Conservation (phyloP, 768 basidiomycete genomes). For the Neoboletus subvelutipes region DNA sequence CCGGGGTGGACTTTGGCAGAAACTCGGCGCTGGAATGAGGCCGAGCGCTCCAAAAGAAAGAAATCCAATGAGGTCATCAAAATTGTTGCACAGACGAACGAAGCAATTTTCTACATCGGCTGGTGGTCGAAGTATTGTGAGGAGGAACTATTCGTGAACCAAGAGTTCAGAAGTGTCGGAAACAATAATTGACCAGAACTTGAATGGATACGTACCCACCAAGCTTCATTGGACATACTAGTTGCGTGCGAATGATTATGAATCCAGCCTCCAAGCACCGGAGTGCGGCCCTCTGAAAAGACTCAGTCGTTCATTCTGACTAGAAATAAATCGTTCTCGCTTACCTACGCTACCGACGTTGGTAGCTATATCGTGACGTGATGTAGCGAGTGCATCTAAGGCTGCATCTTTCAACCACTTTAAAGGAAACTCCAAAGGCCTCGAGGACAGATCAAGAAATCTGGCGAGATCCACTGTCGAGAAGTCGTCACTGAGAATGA, state of each 20-base stretch:
- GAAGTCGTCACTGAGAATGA: conserved; percentile 34
- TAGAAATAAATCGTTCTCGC: not conserved
- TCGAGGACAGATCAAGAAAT: conserved; percentile 6
- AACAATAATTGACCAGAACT: not conserved
- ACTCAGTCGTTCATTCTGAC: not conserved
- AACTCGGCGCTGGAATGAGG: conserved; percentile 16
- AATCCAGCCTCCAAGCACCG: conserved; percentile 34
- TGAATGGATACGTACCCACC: conserved; percentile 29
- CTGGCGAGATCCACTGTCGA: conserved; percentile 20
- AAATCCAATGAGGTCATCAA: conserved; percentile 31
- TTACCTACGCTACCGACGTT: conserved; percentile 11
- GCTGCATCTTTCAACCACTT: conserved; percentile 30
- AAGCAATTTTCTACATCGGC: conserved; percentile 30
- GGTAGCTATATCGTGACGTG: conserved; percentile 5
- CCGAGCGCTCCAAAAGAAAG: conserved; percentile 27
- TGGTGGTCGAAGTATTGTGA: conserved; percentile 9
- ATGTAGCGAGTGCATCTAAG: conserved; percentile 22
- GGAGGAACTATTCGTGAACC: not conserved
- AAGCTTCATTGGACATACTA: conserved; percentile 31
- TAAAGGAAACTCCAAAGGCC: conserved; percentile 16
- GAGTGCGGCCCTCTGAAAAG: conserved; percentile 16
- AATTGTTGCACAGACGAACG: conserved; percentile 32
- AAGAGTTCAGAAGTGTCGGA: not conserved
- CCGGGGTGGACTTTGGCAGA: conserved; percentile 9
- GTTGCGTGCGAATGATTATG: conserved; percentile 23